These are phyloP conservation scores for Rhynchosporium graminicola DNA, from an alignment of 2,329 filamentous ascomycete genomes.

Conservation along the genomic window DNA sequence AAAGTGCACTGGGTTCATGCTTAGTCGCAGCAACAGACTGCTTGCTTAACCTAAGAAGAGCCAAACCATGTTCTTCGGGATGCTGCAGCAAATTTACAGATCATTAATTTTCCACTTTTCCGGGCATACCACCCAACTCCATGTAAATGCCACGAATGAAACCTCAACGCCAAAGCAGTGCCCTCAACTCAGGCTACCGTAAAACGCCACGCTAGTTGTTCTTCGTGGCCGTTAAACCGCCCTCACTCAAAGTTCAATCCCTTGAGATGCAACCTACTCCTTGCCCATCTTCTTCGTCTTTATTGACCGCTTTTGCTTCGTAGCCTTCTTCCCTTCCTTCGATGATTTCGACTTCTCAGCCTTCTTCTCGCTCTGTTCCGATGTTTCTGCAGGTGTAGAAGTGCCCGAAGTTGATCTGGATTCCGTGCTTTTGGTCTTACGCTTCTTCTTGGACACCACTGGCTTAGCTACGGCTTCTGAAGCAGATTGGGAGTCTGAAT, in stretches of 20 bases:
- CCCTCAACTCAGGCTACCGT: background rate
- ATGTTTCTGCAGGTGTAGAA: slow-evolving; percentile 22
- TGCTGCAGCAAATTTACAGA: background rate
- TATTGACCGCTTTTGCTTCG: slow-evolving; percentile 11
- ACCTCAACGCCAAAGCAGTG: slow-evolving; percentile 8
- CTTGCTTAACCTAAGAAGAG: background rate
- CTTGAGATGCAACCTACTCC: slow-evolving; percentile 15
- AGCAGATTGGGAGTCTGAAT: slow-evolving; percentile 26
- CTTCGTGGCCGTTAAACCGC: too few relatives aligned
- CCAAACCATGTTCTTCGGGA: background rate
- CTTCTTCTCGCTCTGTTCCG: slow-evolving; percentile 23
- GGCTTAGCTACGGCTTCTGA: slow-evolving; percentile 17
- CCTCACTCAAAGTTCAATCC: background rate
- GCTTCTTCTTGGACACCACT: slow-evolving; percentile 35
- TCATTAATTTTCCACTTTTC: background rate
- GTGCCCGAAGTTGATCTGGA: slow-evolving; percentile 20
- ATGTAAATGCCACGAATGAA: slow-evolving; percentile 1
- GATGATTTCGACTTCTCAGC: slow-evolving; percentile 5
- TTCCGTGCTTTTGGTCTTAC: slow-evolving; percentile 35
- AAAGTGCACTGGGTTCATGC: too few relatives aligned
- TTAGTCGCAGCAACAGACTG: too few relatives aligned
- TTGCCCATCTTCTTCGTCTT: slow-evolving; percentile 16
- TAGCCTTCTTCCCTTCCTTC: slow-evolving; percentile 22
- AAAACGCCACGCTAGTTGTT: slow-evolving; percentile 7
- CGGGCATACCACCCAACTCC: slow-evolving; percentile 6